Conservation (phyloP, 164 flowering plant genomes). For the Aristolochia fimbriata region DNA sequence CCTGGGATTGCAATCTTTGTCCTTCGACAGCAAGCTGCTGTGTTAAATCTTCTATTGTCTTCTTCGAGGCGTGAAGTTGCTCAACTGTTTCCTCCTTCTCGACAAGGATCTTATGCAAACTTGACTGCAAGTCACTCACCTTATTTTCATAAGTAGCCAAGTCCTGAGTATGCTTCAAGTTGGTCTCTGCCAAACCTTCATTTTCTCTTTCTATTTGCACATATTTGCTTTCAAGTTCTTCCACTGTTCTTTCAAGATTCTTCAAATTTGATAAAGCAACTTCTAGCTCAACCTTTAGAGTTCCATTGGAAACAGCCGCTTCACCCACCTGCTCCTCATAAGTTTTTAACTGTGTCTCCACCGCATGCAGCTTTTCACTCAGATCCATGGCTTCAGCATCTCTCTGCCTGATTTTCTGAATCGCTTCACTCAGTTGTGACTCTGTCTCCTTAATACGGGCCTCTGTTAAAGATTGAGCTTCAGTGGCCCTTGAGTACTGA, state of each 20-base stretch:
- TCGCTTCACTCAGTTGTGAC: slow-evolving; percentile 35
- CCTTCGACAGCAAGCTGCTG: slow-evolving; percentile 45
- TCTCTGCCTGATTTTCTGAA: slow-evolving; percentile 23
- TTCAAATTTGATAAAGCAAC: slow-evolving; percentile 37
- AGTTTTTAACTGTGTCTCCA: slow-evolving; percentile 31
- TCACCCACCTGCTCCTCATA: slow-evolving; percentile 39
- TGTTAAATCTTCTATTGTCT: slow-evolving; percentile 48
- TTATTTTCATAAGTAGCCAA: slow-evolving; percentile 45
- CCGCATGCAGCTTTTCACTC: slow-evolving; percentile 34
- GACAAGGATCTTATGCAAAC: slow-evolving; percentile 23
- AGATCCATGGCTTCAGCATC: slow-evolving; percentile 53
- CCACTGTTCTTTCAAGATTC: slow-evolving; percentile 36
- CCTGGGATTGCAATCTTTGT: slow-evolving; percentile 61
- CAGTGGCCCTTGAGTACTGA: slow-evolving; percentile 43
- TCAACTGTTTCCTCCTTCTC: slow-evolving; percentile 49
- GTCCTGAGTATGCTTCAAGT: slow-evolving; percentile 55
- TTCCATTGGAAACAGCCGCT: slow-evolving; percentile 32
- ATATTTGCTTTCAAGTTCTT: slow-evolving; percentile 38
- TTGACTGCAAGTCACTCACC: slow-evolving; percentile 36
- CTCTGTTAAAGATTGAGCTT: slow-evolving; percentile 37
- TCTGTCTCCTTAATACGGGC: slow-evolving; percentile 36
- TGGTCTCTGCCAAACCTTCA: slow-evolving; percentile 53
- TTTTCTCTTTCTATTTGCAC: slow-evolving; percentile 38
- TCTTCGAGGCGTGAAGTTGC: slow-evolving; percentile 41
- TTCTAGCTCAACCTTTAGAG: slow-evolving; percentile 51